Base-by-base conservation (phyloP, 1,139 yeast species). In the Eremothecium sinecaudum region DNA sequence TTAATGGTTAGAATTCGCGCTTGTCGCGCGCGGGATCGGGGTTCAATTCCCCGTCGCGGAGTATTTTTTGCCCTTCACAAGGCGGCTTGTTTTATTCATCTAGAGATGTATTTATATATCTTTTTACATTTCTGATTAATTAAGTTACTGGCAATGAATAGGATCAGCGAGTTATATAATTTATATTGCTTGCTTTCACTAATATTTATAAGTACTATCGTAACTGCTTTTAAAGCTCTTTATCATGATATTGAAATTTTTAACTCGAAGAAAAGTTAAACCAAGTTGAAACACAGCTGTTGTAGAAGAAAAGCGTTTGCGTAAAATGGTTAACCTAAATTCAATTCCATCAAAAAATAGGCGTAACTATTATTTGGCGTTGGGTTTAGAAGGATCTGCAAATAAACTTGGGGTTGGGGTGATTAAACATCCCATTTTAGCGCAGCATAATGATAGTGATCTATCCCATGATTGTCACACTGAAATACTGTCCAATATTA, bases 341-440 rank as follows among this genome's bases (percentile, higher is more conserved):
- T 37, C 42, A n/a, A 30, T 46, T 2, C 35, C 40, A 12, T 58
- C 59, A 9, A 47, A 40, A 20, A 48, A 53, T 34, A 74, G 69
- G 10, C 63, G 67, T 41, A 59, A 61, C 36, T 64, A 64, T 51
- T 80, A 77, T 46, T 59, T 83, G 12, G 94, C 95, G 0, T 54
- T 90, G 2, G 98, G 98, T 0, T 69, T 90, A 18, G 98, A 90
- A 58, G 99, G 99, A 1, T 86, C 96, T 0, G 98, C 98, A 18
- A 90, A 90, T 56, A 90, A 90, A 53, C 67, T 90, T 1, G 99
- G 96, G 0, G 92, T 90, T 1, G 99, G 99, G 1, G 71, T 90
- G 23, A 79, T 90, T 37, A 76, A 72, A 47, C 98, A 92, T 45
- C 70, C 65, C 24, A 62, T 79, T 14, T 51, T 72, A 3, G 45